Evolutionary conservation across 2,329 filamentous ascomycete genomes (phyloP).

Genomic region (Verticillium alfalfae): DNA sequence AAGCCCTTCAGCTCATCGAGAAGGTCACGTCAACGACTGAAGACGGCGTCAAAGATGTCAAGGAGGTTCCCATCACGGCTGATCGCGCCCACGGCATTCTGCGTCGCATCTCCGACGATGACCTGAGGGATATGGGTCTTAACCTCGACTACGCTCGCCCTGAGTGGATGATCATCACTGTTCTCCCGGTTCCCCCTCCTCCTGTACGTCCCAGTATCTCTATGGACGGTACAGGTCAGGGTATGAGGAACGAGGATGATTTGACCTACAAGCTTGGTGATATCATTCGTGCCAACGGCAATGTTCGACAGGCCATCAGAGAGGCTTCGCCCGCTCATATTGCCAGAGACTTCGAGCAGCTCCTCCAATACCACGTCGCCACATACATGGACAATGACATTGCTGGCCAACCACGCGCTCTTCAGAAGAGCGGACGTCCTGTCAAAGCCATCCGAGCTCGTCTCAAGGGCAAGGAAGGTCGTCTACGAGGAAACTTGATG

Average conservation of each 20-base stretch:
- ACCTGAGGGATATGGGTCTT: constrained; percentile 81
- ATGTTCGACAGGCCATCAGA: constrained; percentile 83
- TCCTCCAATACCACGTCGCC: constrained; percentile 96
- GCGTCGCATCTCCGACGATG: constrained; percentile 73
- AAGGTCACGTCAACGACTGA: constrained; percentile 72
- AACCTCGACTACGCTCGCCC: constrained; percentile 93
- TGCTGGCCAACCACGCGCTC: constrained; percentile 85
- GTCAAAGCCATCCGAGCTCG: constrained; percentile 95
- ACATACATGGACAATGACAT: constrained; percentile 99
- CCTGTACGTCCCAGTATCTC: constrained; percentile 96
- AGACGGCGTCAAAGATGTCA: constrained; percentile 59
- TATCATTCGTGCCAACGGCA: constrained; percentile 95
- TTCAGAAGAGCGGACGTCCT: constrained; percentile 94
- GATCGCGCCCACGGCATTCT: constrained; percentile 83
- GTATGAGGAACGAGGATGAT: constrained; percentile 95
- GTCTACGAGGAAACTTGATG: constrained; percentile 98
- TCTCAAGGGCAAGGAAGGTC: constrained; percentile 98
- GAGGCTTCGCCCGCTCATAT: constrained; percentile 92
- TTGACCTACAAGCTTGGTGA: constrained; percentile 98
- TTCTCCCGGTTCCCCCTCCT: constrained; percentile 90
- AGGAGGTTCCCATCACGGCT: constrained; percentile 78
- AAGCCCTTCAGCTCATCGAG: constrained; percentile 76
- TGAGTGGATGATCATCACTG: constrained; percentile 97
- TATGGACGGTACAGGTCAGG: constrained; percentile 88
- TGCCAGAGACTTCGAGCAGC: constrained; percentile 79